Conservation (phyloP, 2,329 filamentous ascomycete species). For the Fusarium sp. region DNA sequence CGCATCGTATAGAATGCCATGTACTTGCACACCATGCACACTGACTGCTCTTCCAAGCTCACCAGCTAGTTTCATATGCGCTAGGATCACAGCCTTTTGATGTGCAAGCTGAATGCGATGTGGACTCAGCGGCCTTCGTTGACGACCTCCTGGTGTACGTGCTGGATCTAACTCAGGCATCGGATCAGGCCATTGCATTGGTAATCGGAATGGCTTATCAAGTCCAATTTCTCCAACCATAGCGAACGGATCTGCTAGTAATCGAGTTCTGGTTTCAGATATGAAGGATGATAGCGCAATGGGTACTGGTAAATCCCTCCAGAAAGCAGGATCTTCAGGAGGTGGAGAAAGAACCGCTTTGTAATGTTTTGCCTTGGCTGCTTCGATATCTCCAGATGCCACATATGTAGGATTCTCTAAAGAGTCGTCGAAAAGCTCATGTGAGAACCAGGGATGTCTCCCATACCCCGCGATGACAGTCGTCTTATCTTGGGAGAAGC, state of each 20-base stretch:
- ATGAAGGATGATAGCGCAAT: conserved; percentile 67
- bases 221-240: conserved; percentile 80
- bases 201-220: conserved; percentile 78
- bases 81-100: conserved; percentile 70
- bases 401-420: background rate
- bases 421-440: conserved; percentile 38
- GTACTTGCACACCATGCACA: conserved; percentile 77
- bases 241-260: conserved; percentile 68
- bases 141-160: conserved; percentile 73
- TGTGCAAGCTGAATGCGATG: conserved; percentile 73
- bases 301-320: conserved; percentile 64
- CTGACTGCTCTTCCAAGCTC: conserved; percentile 72
- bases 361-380: conserved; percentile 35
- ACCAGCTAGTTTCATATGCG: conserved; percentile 74
- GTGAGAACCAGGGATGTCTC: conserved; percentile 42
- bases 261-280: conserved; percentile 61
- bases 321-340: conserved; percentile 32
- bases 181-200: conserved; percentile 61
- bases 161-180: conserved; percentile 21
- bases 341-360: conserved; percentile 22
- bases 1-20: conserved; percentile 73
- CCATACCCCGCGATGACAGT: conserved; percentile 36
- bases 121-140: conserved; percentile 73
- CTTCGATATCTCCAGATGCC: background rate
- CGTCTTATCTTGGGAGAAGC: conserved; percentile 7